phyloP scores from a whole-genome alignment of 2,329 filamentous ascomycete genomes.

The Botrytis squamosa region DNA sequence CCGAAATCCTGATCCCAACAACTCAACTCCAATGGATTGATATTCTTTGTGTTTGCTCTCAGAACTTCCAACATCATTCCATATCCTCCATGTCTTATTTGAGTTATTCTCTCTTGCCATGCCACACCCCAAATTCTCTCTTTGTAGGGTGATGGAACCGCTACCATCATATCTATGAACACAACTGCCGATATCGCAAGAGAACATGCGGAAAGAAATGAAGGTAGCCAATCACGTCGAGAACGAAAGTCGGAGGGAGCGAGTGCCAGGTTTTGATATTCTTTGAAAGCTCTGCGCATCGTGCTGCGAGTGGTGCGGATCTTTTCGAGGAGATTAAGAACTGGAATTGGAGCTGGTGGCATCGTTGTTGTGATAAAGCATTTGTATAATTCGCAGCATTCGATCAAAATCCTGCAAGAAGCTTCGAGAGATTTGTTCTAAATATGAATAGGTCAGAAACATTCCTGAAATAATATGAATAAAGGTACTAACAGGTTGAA shows the following conservation, averaged over 20 bases:
- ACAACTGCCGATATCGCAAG: slow-evolving; percentile 23
- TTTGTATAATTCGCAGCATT: slow-evolving; percentile 27
- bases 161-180: slow-evolving; percentile 24
- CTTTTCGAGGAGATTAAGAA: slow-evolving; percentile 24
- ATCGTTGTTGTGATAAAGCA: slow-evolving; percentile 19
- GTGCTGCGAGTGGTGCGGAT: slow-evolving; percentile 24
- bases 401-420: slow-evolving; percentile 22
- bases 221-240: slow-evolving; percentile 26
- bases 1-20: slow-evolving; percentile 20
- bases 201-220: slow-evolving; percentile 25
- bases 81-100: slow-evolving; percentile 27
- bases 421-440: slow-evolving; percentile 27
- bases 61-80: slow-evolving; percentile 26
- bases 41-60: slow-evolving; percentile 22
- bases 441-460: background rate
- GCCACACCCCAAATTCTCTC: slow-evolving; percentile 26
- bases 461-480: background rate
- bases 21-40: slow-evolving; percentile 25
- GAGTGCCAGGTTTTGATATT: slow-evolving; percentile 24
- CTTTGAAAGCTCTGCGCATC: slow-evolving; percentile 25
- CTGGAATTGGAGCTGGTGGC: slow-evolving; percentile 4
- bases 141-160: slow-evolving; percentile 25
- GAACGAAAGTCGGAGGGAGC: slow-evolving; percentile 23
- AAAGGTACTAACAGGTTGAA: slow-evolving; percentile 17
- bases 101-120: slow-evolving; percentile 23